These are phyloP conservation scores for Mortierella sp. DNA, from an alignment of 371 early-diverging fungal species.

Conservation along the genomic window DNA sequence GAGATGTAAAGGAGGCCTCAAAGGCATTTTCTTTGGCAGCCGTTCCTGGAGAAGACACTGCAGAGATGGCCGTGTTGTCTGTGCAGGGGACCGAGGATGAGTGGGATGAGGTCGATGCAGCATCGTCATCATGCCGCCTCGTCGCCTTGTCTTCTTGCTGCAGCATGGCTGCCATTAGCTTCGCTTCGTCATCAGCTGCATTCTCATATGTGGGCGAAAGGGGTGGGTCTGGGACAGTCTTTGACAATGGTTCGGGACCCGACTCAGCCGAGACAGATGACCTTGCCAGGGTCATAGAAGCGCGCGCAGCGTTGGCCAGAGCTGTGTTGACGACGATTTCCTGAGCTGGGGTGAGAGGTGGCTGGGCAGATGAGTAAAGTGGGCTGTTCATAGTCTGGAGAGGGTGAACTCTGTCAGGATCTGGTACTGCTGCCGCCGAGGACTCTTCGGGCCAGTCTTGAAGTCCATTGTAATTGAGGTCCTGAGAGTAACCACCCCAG, in stretches of 20 bases:
- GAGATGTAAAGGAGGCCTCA: constrained; percentile 36
- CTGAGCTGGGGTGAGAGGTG: constrained; percentile 29
- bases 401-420: constrained; percentile 1
- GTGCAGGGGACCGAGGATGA: constrained; percentile 34
- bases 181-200: constrained; percentile 24
- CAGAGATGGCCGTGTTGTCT: constrained; percentile 29
- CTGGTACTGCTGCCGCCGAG: background rate
- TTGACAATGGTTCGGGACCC: too few relatives aligned
- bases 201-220: background rate
- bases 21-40: constrained; percentile 28
- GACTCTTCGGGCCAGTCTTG: constrained; percentile 28
- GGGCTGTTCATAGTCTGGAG: background rate
- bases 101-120: constrained; percentile 22
- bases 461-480: constrained; percentile 1
- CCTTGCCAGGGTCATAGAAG: too few relatives aligned
- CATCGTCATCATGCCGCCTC: constrained; percentile 27
- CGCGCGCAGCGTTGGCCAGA: too few relatives aligned
- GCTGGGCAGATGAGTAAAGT: constrained; percentile 3
- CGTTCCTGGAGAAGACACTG: constrained; percentile 39
- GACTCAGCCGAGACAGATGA: too few relatives aligned
- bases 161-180: constrained; percentile 30
- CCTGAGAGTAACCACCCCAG: constrained; percentile 10
- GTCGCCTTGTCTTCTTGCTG: constrained; percentile 26
- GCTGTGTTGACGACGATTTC: constrained; percentile 14
- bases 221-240: background rate